Evolutionary conservation across 2,329 filamentous ascomycete genomes (phyloP), one percentile per base, ranked within the genome.

Genomic region (Leptographium lundbergii): DNA sequence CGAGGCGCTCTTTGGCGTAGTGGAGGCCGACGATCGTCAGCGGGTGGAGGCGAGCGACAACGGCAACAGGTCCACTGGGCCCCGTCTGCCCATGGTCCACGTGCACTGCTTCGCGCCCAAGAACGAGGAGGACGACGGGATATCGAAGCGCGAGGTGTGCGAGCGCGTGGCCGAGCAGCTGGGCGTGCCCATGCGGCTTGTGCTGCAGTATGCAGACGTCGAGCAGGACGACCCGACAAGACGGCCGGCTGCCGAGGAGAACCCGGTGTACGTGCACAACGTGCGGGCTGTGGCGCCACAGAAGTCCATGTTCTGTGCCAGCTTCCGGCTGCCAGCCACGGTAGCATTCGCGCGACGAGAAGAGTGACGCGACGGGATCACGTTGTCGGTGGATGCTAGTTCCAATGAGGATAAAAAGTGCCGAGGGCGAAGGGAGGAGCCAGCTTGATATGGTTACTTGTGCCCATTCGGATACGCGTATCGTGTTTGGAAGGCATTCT

Each of bases 291-390:
- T 99, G 59, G 89, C 91, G 60, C 94, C 94, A 6, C 87, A 89
- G 68, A 99, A 99, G 78, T 82, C 87, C 69, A 96, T 96, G 91
- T 97, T 92, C 72, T 97, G 94, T 71, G 92, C 90, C 34, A 95
- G 85, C 65, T 97, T 99, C 73, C 82, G 91, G 62, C 69, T 99
- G 61, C 94, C 94, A 2, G 73, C 77, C 39, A 84, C 89, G 66
- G 89, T 96, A 6, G 94, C 91, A 17, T 96, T 96, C 74, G 78
- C 81, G 27, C 63, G 73, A 14, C 56, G 54, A 66, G 70, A 51
- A 11, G 2, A n/a, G 45, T 25, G 6, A 45, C 47, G n/a, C 17
- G 13, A 39, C 36, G 5, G 34, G n/a, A 56, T 27, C 54, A 3
- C 19, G 19, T 45, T 19, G 42, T 45, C n/a, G 6, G 17, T 9